Conservation (phyloP, 1,284 basidiomycete genomes). For the Austroboletus olivaceoglutinosus region DNA sequence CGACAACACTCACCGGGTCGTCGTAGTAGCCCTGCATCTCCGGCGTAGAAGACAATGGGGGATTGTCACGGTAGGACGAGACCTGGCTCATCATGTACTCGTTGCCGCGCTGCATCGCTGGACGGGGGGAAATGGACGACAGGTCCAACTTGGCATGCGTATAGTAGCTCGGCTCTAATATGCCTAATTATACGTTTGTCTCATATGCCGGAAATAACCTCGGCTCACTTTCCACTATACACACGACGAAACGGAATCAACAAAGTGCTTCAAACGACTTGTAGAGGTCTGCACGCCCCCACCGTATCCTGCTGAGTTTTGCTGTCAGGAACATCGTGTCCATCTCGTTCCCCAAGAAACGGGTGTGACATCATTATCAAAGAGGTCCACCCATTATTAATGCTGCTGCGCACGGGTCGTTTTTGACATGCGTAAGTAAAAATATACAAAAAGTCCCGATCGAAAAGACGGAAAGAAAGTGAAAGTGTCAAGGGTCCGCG, state of each 20-base stretch:
- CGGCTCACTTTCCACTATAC: background rate
- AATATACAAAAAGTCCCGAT: constrained; percentile 1
- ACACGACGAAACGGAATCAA: background rate
- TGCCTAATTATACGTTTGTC: background rate
- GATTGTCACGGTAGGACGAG: constrained; percentile 25
- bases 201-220: background rate
- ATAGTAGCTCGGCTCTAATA: constrained; percentile 5
- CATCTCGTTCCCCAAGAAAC: background rate
- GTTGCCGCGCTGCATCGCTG: constrained; percentile 25
- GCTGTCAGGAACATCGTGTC: background rate
- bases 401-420: background rate
- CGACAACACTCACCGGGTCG: constrained; percentile 21
- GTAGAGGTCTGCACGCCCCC: too few species aligned
- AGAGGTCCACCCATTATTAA: background rate
- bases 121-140: background rate
- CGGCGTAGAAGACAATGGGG: constrained; percentile 14
- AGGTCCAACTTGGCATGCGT: background rate
- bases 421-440: background rate
- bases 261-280: background rate
- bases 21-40: constrained; percentile 37
- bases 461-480: background rate
- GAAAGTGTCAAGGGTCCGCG: background rate
- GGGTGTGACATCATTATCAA: background rate
- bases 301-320: too few species aligned
- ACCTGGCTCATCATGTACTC: constrained; percentile 32